Conservation (phyloP, 345 rosid species). For the Lepidium aucheri region DNA sequence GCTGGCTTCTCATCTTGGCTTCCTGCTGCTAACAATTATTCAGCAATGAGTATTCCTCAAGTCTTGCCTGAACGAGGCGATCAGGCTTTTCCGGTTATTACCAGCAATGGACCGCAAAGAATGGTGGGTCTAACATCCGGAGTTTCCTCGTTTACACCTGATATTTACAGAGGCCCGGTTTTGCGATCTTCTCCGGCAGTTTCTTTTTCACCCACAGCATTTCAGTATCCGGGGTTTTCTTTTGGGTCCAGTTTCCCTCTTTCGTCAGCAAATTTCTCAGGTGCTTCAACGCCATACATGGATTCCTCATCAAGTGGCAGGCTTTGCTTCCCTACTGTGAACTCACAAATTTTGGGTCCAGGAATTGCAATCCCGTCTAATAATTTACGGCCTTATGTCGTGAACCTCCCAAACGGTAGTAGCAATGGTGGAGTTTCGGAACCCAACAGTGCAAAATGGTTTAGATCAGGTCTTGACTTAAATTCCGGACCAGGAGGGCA, state of each 20-base stretch:
- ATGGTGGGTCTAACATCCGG: constrained; percentile 46
- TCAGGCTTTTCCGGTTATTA: constrained; percentile 49
- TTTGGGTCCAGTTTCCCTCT: constrained; percentile 54
- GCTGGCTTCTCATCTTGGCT: constrained; percentile 61
- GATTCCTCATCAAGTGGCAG: constrained; percentile 65
- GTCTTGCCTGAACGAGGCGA: constrained; percentile 63
- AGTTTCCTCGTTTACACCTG: constrained; percentile 46
- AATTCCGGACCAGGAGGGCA: constrained; percentile 75
- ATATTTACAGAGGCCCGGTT: constrained; percentile 55
- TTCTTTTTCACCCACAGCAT: constrained; percentile 49
- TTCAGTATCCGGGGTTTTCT: constrained; percentile 60
- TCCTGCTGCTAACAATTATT: constrained; percentile 42
- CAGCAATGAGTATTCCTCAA: constrained; percentile 52
- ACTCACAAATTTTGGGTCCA: constrained; percentile 55
- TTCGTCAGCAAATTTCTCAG: constrained; percentile 47
- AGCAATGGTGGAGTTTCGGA: constrained; percentile 32
- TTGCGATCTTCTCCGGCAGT: constrained; percentile 67
- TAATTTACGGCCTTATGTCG: constrained; percentile 51
- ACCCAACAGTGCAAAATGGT: constrained; percentile 51
- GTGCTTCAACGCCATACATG: constrained; percentile 50
- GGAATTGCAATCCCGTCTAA: constrained; percentile 41
- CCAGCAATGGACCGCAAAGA: constrained; percentile 48
- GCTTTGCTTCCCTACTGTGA: constrained; percentile 49
- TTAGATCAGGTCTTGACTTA: constrained; percentile 61
- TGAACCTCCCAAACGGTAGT: constrained; percentile 47